Evolutionary conservation across 441 rosid species (phyloP).

Genomic region (Capsella rubella): DNA sequence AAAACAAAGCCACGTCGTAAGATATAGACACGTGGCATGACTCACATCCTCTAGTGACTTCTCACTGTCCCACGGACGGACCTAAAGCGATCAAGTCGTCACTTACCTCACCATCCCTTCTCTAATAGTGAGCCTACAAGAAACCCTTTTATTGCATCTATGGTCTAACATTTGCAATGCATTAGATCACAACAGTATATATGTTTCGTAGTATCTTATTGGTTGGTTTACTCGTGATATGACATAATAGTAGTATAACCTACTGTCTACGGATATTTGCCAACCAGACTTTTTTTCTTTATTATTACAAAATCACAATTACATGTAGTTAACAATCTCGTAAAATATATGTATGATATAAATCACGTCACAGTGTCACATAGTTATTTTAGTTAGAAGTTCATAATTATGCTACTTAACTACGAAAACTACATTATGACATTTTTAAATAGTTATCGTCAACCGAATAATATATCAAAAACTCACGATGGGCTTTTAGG

Average conservation of each 20-base stretch:
- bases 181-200: slow-evolving; percentile 12
- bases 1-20: slow-evolving; percentile 32
- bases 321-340: not conserved
- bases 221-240: not conserved
- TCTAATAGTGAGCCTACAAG: slow-evolving; percentile 38
- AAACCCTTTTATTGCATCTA: slow-evolving; percentile 19
- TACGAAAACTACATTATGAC: not conserved
- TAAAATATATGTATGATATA: not conserved
- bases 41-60: slow-evolving; percentile 24
- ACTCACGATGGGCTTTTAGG: not conserved
- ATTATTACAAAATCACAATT: not conserved
- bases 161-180: slow-evolving; percentile 30
- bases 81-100: slow-evolving; percentile 31
- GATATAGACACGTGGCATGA: slow-evolving; percentile 33
- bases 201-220: not conserved
- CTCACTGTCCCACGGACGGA: slow-evolving; percentile 35
- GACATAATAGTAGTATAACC: not conserved
- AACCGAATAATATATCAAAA: not conserved
- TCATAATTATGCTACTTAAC: not conserved
- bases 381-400: not conserved
- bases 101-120: slow-evolving; percentile 37
- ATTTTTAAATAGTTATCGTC: not conserved
- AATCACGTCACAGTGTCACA: not conserved
- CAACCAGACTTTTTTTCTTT: not conserved
- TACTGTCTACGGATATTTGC: not conserved